These are phyloP conservation scores for Talaromyces sp. DNA, from an alignment of 2,329 filamentous ascomycete genomes.

Conservation along the genomic window DNA sequence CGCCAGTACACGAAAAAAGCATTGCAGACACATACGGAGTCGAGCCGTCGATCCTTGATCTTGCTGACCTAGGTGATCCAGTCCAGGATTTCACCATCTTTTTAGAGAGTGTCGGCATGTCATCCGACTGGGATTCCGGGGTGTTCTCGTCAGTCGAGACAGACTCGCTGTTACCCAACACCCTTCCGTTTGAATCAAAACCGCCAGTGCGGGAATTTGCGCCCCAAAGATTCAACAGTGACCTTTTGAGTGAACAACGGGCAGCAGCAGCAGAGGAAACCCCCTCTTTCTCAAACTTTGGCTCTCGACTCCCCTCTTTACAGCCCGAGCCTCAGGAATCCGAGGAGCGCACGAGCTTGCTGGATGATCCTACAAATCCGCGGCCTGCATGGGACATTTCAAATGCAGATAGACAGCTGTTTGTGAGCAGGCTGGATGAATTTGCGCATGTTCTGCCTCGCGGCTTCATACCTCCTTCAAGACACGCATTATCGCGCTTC, in stretches of 20 bases:
- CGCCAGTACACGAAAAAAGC: conserved; percentile 29
- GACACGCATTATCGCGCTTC: conserved; percentile 45
- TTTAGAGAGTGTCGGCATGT: conserved; percentile 46
- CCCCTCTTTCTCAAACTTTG: conserved; percentile 46
- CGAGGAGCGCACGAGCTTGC: conserved; percentile 38
- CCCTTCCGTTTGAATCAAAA: conserved; percentile 34
- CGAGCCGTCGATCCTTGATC: conserved; percentile 42
- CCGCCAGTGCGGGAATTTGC: conserved; percentile 25
- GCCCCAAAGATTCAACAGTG: conserved; percentile 32
- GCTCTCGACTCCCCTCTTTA: conserved; percentile 43
- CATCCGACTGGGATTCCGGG: conserved; percentile 47
- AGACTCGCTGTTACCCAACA: conserved; percentile 33
- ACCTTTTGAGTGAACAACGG: conserved; percentile 36
- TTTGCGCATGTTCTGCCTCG: conserved; percentile 44
- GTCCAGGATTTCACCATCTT: conserved; percentile 48
- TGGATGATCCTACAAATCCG: conserved; percentile 36
- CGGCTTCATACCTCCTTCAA: conserved; percentile 45
- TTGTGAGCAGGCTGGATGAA: conserved; percentile 41
- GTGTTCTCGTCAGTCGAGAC: conserved; percentile 40
- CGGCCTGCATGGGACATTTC: conserved; percentile 45
- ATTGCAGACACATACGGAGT: conserved; percentile 41
- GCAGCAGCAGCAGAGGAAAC: conserved; percentile 32
- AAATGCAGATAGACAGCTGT: conserved; percentile 42
- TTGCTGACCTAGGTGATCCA: conserved; percentile 44
- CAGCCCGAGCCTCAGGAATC: conserved; percentile 44